A percentile compares a stretch with the other conserved stretches of the same genome.
Conservation (phyloP, 75 land plant species). For the Azolla pinnata region DNA sequence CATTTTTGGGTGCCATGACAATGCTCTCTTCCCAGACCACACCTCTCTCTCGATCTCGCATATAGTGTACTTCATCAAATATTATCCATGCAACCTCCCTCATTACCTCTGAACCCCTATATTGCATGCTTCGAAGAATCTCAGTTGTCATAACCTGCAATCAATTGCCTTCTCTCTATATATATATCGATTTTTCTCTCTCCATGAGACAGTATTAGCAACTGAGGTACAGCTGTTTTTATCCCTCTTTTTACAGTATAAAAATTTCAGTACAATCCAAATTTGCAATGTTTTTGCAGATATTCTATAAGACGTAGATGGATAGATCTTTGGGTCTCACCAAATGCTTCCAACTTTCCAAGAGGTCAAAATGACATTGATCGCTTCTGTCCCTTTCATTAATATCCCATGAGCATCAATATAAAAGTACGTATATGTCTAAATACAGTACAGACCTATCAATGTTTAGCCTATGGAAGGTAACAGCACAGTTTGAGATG, state of each 20-base stretch:
- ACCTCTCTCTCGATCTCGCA: constrained; percentile 96
- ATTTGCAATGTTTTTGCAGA: too few species aligned
- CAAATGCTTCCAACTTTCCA: too few species aligned
- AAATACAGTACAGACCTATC: neutral
- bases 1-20: constrained; percentile 97
- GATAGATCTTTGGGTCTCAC: too few species aligned
- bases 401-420: too few species aligned
- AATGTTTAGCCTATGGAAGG: neutral
- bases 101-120: constrained; percentile 85
- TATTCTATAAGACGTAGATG: too few species aligned
- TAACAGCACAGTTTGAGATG: neutral
- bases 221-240: too few species aligned
- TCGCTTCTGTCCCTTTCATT: too few species aligned
- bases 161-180: neutral
- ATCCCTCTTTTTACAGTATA: too few species aligned
- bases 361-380: too few species aligned
- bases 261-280: too few species aligned
- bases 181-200: constrained; percentile 3
- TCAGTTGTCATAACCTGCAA: constrained; percentile 98
- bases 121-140: constrained; percentile 98
- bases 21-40: constrained; percentile 99
- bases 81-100: constrained; percentile 98
- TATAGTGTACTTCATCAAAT: constrained; percentile 99
- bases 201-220: too few species aligned
- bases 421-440: too few species aligned